Evolutionary conservation across 805 yeast species (phyloP), one percentile per base, ranked within the genome.

Genomic region (Vanderwaltozyma tropicalis): DNA sequence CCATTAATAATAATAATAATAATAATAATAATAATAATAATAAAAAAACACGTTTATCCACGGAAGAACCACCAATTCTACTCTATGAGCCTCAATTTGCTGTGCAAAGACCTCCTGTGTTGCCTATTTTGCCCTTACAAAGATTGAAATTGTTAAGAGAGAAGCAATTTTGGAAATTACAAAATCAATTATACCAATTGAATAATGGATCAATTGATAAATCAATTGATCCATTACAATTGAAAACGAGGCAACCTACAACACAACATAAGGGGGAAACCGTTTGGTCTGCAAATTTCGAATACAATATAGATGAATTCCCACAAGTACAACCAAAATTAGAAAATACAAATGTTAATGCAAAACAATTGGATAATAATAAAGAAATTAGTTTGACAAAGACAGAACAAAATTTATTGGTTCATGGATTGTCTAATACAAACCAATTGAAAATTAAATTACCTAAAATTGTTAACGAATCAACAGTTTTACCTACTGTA

Each of bases 81-180:
- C 17, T 34, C 3, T 34, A 34, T 20, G 37, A 34, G 12, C 29
- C 37, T 9, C 39, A 28, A n/a, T 7, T 10, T n/a, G 37, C 11
- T 2, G 25, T 13, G 2, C 20, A 18, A 16, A 46, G 61, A 36
- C 63, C 61, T 7, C 60, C 58, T 2, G 44, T 57, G 18, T 35
- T 58, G 28, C 59, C 61, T 2, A 47, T 58, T 14, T 36, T 54
- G 26, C 63, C 63, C 3, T 31, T 55, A 8, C 60, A 58, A 35
- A 39, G 63, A 27, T 43, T 58, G 34, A 41, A 47, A 32, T 34
- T 58, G 28, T 30, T 58, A 31, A 46, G 58, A 32, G 44, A 47
- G 30, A 55, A 46, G 39, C 63, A 58, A 35, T 40, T 44, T 20
- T 35, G 41, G 43, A 32, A 16, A 10, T 12, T n/a, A 13, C n/a